Evolutionary conservation across 192 early-diverging fungal genomes (phyloP).

Genomic region (Coemansia sp.): DNA sequence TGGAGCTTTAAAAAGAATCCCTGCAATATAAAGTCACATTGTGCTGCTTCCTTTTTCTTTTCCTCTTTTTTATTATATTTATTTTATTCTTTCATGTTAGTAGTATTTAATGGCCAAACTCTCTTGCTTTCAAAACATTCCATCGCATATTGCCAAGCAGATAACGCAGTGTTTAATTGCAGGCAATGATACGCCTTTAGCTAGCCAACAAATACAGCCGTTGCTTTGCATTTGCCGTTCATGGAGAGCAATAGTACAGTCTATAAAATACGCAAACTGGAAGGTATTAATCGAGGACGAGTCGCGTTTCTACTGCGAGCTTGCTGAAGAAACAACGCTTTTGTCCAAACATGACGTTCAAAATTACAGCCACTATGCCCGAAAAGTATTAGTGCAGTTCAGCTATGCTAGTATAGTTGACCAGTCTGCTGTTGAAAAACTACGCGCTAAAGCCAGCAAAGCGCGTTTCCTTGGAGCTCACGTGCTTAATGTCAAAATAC

Average conservation of each 20-base stretch:
- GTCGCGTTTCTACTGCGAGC: neutral
- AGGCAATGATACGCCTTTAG: neutral
- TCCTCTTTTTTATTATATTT: neutral
- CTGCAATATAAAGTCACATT: neutral
- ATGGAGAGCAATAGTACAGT: neutral
- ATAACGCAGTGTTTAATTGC: neutral
- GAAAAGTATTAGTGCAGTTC: neutral
- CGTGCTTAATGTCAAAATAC: slow-evolving; percentile 1
- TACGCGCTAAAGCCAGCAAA: neutral
- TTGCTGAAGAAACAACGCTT: neutral
- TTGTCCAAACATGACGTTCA: neutral
- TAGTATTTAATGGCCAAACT: neutral
- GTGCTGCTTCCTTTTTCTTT: neutral
- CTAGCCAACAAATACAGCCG: neutral
- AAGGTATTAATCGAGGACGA: neutral
- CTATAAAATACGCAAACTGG: slow-evolving; percentile 1
- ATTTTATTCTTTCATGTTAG: neutral
- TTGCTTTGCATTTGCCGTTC: neutral
- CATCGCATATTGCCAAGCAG: neutral
- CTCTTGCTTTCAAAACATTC: neutral
- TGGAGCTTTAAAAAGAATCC: neutral
- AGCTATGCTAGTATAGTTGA: neutral
- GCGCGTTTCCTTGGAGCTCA: neutral
- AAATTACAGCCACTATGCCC: neutral
- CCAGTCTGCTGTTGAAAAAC: slow-evolving; percentile 1